A percentile compares a stretch with the other conserved stretches of the same genome.
Conservation (phyloP, 352 stramenopile genomes). For the Chrysophaeum taylorii region DNA sequence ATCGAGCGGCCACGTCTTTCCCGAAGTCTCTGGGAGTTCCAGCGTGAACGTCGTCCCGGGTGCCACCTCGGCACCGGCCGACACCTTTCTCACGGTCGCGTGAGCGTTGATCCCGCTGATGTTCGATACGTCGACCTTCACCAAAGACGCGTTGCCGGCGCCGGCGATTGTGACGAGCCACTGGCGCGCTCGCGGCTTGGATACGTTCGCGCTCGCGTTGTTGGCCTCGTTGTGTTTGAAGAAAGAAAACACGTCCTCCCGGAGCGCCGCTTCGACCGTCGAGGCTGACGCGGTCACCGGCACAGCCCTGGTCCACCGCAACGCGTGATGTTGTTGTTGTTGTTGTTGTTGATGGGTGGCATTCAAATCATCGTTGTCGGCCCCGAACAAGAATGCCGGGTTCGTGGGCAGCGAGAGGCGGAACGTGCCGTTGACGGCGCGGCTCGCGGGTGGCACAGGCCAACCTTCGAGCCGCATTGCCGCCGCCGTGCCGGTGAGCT, state of each 20-base stretch:
- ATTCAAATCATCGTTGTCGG: no score
- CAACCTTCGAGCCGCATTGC: no score
- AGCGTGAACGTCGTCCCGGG: no score
- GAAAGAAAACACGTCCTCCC: no score
- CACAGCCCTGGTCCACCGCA: not conserved
- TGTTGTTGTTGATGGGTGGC: not conserved
- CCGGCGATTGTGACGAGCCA: not conserved
- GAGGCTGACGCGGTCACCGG: not conserved
- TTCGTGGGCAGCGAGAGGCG: not conserved
- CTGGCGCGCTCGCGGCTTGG: not conserved
- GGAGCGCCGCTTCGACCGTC: not conserved
- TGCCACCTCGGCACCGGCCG: slow-evolving; percentile 8
- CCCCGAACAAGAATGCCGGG: not conserved
- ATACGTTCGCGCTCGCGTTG: not conserved
- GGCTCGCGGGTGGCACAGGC: not conserved
- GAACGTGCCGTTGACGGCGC: not conserved
- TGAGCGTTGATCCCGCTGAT: slow-evolving; percentile 8
- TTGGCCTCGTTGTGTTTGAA: no score
- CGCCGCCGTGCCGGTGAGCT: not conserved
- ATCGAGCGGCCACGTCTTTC: no score
- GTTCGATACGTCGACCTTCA: not conserved
- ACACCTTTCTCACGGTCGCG: not conserved
- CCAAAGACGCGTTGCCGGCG: not conserved
- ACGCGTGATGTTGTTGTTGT: not conserved
- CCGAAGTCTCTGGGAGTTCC: no score